Evolutionary conservation across 2,329 filamentous ascomycete genomes (phyloP), one percentile per base, ranked within the genome.

Genomic region (Trichophyton mentagrophytes): DNA sequence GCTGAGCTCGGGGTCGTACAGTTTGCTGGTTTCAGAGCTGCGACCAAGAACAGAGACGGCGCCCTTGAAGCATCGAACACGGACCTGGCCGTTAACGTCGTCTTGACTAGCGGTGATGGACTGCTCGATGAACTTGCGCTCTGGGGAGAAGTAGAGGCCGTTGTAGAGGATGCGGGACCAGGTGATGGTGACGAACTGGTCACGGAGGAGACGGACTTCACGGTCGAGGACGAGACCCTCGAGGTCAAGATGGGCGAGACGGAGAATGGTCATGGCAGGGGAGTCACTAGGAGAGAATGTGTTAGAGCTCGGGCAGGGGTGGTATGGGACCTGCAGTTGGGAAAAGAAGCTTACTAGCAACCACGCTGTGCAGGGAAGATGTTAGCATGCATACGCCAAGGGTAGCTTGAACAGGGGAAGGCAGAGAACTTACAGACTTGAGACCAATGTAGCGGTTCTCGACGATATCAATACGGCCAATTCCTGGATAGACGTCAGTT

Each of bases 391-490:
- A 44, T 61, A 40, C 46, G n/a, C 38, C 20, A 61, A 7, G 38
- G 33, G 15, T 42, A 30, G 49, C 13, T 44, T 5, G 38, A 36
- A 20, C 51, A 36, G 55, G 33, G 20, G 55, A 57, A 44, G n/a
- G 20, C 40, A 42, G 33, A 40, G 33, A 33, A 61, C 64, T 62
- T 63, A 65, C 64, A 58, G 64, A 65, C 59, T 90, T 89, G 66
- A 89, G 78, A 62, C 86, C 87, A 69, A 87, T 85, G 76, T 85
- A 87, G 57, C 87, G 80, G 75, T 86, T 86, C 71, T 88, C 86
- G 63, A 89, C 86, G 69, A 90, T 90, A 73, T 90, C 87, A 67
- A 90, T 84, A 66, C 87, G 78, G 68, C 87, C 87, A 64, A 90
- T 82, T 69, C 87, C 87, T 65, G 33, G 8, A 51, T 17, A 40